Base-by-base conservation (phyloP, 2,329 filamentous ascomycete species). In the Grosmannia penicillata region DNA sequence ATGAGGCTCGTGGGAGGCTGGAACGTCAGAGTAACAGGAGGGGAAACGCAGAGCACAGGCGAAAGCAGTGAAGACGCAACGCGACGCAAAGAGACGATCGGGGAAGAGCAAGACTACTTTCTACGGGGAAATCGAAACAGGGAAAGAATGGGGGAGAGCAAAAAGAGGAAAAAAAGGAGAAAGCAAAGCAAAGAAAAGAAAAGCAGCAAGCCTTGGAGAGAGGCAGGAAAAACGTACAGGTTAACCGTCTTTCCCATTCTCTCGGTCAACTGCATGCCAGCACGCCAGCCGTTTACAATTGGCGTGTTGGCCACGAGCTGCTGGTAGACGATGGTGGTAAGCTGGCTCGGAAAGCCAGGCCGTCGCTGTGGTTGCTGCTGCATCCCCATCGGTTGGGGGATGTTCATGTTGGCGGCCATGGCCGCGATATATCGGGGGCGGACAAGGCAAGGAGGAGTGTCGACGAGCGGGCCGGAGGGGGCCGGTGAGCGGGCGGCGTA, bases 351-450 rank as follows among this genome's bases (percentile, higher is more conserved):
- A 33, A 40, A 52, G 43, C 57, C 55, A 48, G 58, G 53, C 43
- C 63, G 61, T 44, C 62, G 53, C 29, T 54, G 51, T 33, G 54
- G 53, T 40, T 60, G 60, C 43, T 56, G 56, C 45, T 52, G 58
- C 48, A 59, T 58, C 53, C 57, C 61, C 67, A 74, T 72, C 50
- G 70, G 69, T 54, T 66, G 65, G 15, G 34, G 40, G 18, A 46
- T 35, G 22, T 46, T 47, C 58, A 74, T 66, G 48, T 72, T 73
- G 52, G 65, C 69, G 60, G 70, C 70, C 70, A 75, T 75, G 57
- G 65, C 66, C 61, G 64, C 64, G 24, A 30, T 14, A 27, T 27
- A 23, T 13, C 24, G n/a, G 21, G 31, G 30, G 15, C 9, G 24
- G n/a, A 19, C 33, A 35, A 26, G 33, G n/a, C n/a, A n/a, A n/a